Evolutionary conservation across 805 yeast species (phyloP), one percentile per base, ranked within the genome.

Genomic region (Metschnikowia picachoensis): DNA sequence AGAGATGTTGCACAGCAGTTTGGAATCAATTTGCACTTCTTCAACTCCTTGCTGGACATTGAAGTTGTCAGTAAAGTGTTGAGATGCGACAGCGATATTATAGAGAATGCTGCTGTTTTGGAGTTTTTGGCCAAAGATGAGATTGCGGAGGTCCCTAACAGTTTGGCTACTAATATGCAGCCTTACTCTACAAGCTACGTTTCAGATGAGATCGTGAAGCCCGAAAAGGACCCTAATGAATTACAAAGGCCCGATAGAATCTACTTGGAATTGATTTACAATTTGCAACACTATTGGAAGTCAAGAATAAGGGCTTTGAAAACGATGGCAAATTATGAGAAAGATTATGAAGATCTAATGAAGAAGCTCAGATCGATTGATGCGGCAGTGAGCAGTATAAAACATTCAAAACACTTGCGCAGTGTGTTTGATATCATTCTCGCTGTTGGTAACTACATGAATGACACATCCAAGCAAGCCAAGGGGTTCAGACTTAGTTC

Each of bases 1-100:
- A 72, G 90, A 50, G 94, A 86, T 57, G 68, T 90, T 37, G 87
- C 96, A 1, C 99, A 94, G 61, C 97, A 89, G 57, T 90, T 94
- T 70, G 96, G 96, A 34, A 94, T 94, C 60, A 91, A 92, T 60
- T 72, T 94, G 43, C 98, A 94, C 61, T 76, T 82, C 69, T 88
- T 81, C 65, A 74, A 88, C 5, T 70, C 70, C 35, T 53, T 79
- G 17, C 55, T 83, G 0, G 95, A 84, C 33, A 80, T 77, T 5
- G 85, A 79, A 36, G 73, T 92, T 28, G 83, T 92, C 8, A 43
- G 56, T n/a, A 85, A 83, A 60, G 79, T 94, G 8, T 68, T 94
- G 49, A 77, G 74, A 38, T 94, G 99, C 68, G 86, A 87, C 44
- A 70, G 70, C 17, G 91, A 85, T 9, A 78, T 92, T 8, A 50